Evolutionary conservation across 2,329 filamentous ascomycete genomes (phyloP), one percentile per base, ranked within the genome.

Genomic region (Neobulgaria alba): DNA sequence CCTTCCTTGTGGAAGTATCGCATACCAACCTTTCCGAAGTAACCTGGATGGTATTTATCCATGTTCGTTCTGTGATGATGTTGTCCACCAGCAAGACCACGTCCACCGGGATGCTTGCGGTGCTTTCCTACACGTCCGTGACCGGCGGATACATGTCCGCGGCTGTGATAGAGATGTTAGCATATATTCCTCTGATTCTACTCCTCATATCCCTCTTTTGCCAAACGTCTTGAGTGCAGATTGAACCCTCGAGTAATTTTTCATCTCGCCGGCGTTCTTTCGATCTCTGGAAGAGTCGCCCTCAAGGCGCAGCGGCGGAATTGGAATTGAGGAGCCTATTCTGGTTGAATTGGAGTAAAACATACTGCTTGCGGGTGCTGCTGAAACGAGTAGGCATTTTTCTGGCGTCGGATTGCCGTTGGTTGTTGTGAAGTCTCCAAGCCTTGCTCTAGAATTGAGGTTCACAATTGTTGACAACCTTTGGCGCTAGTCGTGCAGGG

Each of bases 121-220:
- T 95, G 89, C 85, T 96, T 96, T 69, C 92, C 92, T 67, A 96
- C 71, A 80, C 90, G 90, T 77, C 92, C 90, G 72, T 96, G 82
- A 78, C 92, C 92, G 78, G 88, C 87, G 65, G 85, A 93, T 67
- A 98, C 92, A 75, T 98, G 87, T 71, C 90, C 90, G 77, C 90
- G 88, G 77, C 83, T 88, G 65, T 55, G 57, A 47, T 46, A 33
- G 4, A 10, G 8, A 23, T 4, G 20, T 39, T 5, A 23, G 20
- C 9, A 32, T 39, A 3, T 17, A 10, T 38, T 7, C 10, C n/a
- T 10, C 18, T 10, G 10, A 5, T 18, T 8, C 12, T 29, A 19
- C 16, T 18, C 10, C 1, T 17, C 36, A 10, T 10, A 5, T 14
- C 10, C 19, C 10, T n/a, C 19, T 18, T 15, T 21, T 32, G 29